Evolutionary conservation across 129 eudicot species (phyloP), one percentile per base, ranked within the genome.

Genomic region (carrot (Daucus carota)): DNA sequence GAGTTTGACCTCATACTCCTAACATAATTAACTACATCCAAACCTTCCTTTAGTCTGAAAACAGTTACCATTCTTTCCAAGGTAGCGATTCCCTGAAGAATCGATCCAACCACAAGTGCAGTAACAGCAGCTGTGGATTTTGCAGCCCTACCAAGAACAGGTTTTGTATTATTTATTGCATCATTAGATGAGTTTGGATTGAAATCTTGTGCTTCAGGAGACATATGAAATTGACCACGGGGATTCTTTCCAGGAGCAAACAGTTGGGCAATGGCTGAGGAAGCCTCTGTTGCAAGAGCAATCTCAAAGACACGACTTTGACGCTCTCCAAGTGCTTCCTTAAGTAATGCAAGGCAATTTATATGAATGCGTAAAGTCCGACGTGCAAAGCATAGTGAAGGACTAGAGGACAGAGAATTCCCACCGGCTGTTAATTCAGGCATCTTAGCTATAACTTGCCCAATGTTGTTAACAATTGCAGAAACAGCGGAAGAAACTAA

Each of bases 201-300:
- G 36, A 88, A 73, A 75, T 89, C 97, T 26, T 82, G 88, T 45
- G 93, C 65, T 45, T 93, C 98, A 0, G 96, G 87, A 43, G 97
- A 90, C 60, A 81, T 75, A 62, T 88, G 97, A 70, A 83, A 83
- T 41, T 91, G 98, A 81, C 90, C 83, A 29, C 98, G 96, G 6
- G 96, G 76, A 69, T 80, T 89, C 77, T 95, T 95, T 24, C 92
- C 86, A 20, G 99, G 96, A 48, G 86, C 71, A 73, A 85, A 83
- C 73, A 83, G 87, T 83, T 88, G 97, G 66, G 85, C 59, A 74
- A 95, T 86, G 46, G 94, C 92, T 32, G 94, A 85, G 43, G 99
- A 87, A 73, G 96, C 93, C 88, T 95, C 99, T 8, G 94, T 85
- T 44, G 97, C 99, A 77, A 95, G 91, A 66, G 99, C 99, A n/a